Evolutionary conservation across 2,329 filamentous ascomycete genomes (phyloP).

Genomic region (Xylariaceae sp.): DNA sequence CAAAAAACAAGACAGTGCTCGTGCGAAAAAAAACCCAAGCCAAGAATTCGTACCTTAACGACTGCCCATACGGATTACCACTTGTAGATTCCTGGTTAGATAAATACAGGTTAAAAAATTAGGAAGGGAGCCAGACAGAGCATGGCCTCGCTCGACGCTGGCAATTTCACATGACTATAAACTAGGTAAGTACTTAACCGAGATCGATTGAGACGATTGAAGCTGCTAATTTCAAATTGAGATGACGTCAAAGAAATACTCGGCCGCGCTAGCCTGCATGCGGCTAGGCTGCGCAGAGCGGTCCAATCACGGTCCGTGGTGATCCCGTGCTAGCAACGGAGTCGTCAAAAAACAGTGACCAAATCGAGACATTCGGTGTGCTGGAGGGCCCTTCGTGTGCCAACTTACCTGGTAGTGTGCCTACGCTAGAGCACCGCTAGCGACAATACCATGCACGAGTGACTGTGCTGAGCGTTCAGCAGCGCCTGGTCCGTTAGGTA

Average conservation of each 20-base stretch:
- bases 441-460: neutral
- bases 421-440: neutral
- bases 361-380: neutral
- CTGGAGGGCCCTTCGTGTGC: neutral
- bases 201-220: neutral
- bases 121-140: neutral
- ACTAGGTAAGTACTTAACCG: constrained; percentile 5
- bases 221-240: constrained; percentile 12
- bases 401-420: too few relatives aligned
- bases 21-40: neutral
- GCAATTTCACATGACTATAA: constrained; percentile 14
- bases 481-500: neutral
- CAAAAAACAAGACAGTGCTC: neutral
- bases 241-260: constrained; percentile 17
- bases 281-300: too few relatives aligned
- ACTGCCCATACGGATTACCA: neutral
- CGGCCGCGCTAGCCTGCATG: neutral
- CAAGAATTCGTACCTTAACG: too few relatives aligned
- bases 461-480: neutral
- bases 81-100: neutral
- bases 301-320: neutral
- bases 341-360: neutral
- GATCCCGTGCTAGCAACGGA: neutral
- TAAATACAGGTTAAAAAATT: neutral
- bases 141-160: neutral